A percentile compares a stretch with the other conserved stretches of the same genome.
These are phyloP conservation scores for Tillandsia fasciculata DNA, from an alignment of 176 grass and related monocot genomes.

Conservation along the genomic window DNA sequence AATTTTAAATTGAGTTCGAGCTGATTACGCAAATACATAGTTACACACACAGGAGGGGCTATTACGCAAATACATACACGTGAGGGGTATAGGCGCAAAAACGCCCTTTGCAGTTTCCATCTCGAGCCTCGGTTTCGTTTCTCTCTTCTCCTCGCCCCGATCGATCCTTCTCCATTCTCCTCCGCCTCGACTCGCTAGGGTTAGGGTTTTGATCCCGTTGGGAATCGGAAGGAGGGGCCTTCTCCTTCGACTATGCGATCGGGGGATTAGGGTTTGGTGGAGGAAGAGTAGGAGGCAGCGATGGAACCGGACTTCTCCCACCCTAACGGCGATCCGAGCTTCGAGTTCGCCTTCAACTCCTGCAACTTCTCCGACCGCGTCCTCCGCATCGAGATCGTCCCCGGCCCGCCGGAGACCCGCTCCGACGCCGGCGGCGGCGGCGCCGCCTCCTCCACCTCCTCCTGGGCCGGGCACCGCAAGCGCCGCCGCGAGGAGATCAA, in stretches of 20 bases:
- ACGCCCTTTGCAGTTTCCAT: too few relatives aligned
- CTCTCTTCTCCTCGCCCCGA: background rate
- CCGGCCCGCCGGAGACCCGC: background rate
- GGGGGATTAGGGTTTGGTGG: slow-evolving; percentile 1
- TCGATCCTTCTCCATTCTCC: background rate
- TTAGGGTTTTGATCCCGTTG: background rate
- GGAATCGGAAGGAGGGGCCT: background rate
- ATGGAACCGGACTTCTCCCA: slow-evolving; percentile 14
- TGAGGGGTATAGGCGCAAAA: too few relatives aligned
- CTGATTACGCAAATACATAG: too few relatives aligned
- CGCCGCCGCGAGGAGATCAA: slow-evolving; percentile 10
- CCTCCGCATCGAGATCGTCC: slow-evolving; percentile 5
- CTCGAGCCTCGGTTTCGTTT: background rate
- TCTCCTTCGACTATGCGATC: background rate
- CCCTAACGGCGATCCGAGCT: background rate
- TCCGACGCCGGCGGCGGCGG: background rate
- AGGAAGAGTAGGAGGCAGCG: background rate
- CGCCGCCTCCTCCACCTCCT: background rate
- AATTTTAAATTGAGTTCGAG: too few relatives aligned
- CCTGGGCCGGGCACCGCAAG: slow-evolving; percentile 5
- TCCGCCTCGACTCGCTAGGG: background rate
- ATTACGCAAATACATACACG: too few relatives aligned
- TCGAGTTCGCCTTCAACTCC: slow-evolving; percentile 14
- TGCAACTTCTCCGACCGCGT: slow-evolving; percentile 10
- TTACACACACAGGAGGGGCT: too few relatives aligned